Base-by-base conservation (phyloP, 352 stramenopile genomes). In the Peronospora farinosa region DNA sequence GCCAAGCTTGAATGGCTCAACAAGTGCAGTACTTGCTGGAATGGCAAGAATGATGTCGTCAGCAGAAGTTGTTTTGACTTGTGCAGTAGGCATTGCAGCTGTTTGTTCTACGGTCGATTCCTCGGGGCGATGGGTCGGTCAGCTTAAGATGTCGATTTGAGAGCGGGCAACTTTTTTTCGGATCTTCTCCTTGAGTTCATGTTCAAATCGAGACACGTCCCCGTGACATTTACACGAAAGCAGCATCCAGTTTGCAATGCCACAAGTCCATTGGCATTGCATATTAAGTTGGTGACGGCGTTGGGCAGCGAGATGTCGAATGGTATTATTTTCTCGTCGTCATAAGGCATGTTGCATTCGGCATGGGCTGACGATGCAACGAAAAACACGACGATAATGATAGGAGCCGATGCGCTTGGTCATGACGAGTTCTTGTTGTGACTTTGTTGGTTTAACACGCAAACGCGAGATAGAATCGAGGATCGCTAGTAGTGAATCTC, bases 171-270 rank as follows among this genome's bases (percentile, higher is more conserved):
- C 19, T 21, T 21, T 21, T 21, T 1, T 21, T 3, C 19, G 19
- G n/a, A 21, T 21, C 19, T 21, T 21, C 19, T 21, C 19, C 1
- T 21, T 21, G 1, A 21, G 19, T 21, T 3, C 1, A 21, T 21
- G 19, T n/a, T n/a, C n/a, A n/a, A n/a, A n/a, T n/a, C n/a, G n/a
- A n/a, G n/a, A n/a, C n/a, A n/a, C n/a, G n/a, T n/a, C n/a, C n/a
- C n/a, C n/a, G n/a, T n/a, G n/a, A n/a, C n/a, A n/a, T n/a, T n/a
- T n/a, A 88, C 72, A 36, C 74, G 86, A 3, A 52, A 36, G 36
- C 65, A 79, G 57, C 77, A 88, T n/a, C 78, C 73, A 12, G 40
- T 9, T 13, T 65, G 69, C 0, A 78, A 27, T 12, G 78, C 74
- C 30, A 80, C 54, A 21, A 86, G 40, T 30, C 64, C 40, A 10